Evolutionary conservation across 768 basidiomycete genomes (phyloP), one percentile per base, ranked within the genome.

Genomic region (Tylopilus vinaceipallidus): DNA sequence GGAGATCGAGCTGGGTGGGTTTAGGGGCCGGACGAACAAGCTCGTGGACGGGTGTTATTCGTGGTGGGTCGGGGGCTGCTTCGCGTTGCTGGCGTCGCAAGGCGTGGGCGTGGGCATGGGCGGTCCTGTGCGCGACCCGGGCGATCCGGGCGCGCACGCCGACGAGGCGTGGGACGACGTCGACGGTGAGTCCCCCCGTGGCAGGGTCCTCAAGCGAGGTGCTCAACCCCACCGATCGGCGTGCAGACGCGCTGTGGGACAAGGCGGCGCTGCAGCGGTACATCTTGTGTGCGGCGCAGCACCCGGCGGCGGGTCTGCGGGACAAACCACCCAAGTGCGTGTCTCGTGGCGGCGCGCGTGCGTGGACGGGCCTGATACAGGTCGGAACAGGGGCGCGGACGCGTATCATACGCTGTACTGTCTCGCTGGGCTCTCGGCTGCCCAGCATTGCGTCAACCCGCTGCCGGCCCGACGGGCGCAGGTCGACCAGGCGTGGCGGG

Each of bases 311-410:
- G 7, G 97, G 97, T 14, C 67, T 98, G 43, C 76, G 93, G 20
- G 97, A 99, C 63, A 99, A 99, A 63, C 97, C 97, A 13, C 91
- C 91, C 33, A 98, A 97, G 89, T 91, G n/a, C n/a, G n/a, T n/a
- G 66, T 45, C 81, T 26, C 26, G 14, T 41, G 16, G 30, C 14
- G n/a, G 8, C 10, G 3, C 19, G 22, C 16, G 7, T 14, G 36
- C 8, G 6, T 14, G 14, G 17, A 23, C n/a, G n/a, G 3, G 14
- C 26, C 36, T 58, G n/a, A 58, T 34, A 1, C n/a, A 7, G 4
- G 17, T 39, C 27, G 22, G 14, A n/a, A 16, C 56, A 95, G 93
- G 69, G 69, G 70, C n/a, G 73, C 94, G n/a, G 97, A 99, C 64
- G 79, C 91, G 33, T 99, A 99, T 64, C 97, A 99, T 62, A 97